Conservation (phyloP, 2,329 filamentous ascomycete genomes). For the Paecilomyces sp. region DNA sequence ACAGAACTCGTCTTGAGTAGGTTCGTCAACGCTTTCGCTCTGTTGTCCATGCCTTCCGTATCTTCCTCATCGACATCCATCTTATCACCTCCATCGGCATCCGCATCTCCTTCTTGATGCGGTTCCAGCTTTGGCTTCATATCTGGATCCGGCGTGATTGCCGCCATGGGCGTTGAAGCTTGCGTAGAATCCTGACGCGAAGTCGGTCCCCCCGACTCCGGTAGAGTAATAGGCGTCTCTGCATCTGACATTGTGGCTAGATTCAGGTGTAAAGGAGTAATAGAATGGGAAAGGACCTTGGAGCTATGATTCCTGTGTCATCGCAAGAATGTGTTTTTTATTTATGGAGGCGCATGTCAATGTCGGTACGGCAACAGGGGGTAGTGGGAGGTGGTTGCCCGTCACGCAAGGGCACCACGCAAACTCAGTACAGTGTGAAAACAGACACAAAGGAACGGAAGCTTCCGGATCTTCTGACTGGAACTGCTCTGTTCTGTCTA, state of each 20-base stretch:
- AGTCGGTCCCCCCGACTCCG: conserved; percentile 18
- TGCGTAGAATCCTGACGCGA: conserved; percentile 21
- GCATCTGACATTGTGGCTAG: conserved; percentile 17
- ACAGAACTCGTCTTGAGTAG: conserved; percentile 40
- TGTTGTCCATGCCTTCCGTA: conserved; percentile 35
- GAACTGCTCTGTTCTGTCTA: not conserved
- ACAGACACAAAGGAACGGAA: not conserved
- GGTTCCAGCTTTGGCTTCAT: conserved; percentile 5
- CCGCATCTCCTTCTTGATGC: not conserved
- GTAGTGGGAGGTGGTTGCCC: not conserved
- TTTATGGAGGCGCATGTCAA: not conserved
- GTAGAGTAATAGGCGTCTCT: conserved; percentile 18
- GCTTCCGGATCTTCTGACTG: not conserved
- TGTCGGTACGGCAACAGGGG: not conserved
- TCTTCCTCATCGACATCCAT: conserved; percentile 8
- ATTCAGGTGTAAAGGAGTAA: not conserved
- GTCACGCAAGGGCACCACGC: not conserved
- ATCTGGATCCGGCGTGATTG: conserved; percentile 10
- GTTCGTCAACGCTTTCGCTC: conserved; percentile 38
- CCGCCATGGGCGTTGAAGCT: conserved; percentile 21
- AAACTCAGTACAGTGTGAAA: not conserved
- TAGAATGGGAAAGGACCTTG: not conserved
- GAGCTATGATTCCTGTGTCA: not conserved
- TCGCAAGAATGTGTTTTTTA: not conserved
- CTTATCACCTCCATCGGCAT: not conserved